Percentiles rank a stretch among this genome's conserved stretches.
Conservation (phyloP, 305 asterid genomes). For the Solanum hybrid region DNA sequence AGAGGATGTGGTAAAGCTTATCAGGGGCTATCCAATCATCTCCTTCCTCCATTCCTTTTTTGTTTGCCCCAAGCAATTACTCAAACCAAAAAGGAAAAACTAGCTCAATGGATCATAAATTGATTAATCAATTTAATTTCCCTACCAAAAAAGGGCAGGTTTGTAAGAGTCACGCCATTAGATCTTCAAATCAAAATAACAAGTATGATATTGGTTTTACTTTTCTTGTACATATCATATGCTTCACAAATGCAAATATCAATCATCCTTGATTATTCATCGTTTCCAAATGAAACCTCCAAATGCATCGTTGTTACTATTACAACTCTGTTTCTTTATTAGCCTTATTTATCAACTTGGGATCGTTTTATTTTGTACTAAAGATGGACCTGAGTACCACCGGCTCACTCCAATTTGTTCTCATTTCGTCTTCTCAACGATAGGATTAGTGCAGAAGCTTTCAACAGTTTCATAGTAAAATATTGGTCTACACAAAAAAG, state of each 20-base stretch:
- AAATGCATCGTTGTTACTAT: background rate
- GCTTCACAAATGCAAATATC: background rate
- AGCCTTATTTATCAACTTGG: background rate
- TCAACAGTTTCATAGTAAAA: background rate
- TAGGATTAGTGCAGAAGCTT: background rate
- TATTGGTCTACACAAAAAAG: background rate
- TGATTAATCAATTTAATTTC: too few relatives aligned
- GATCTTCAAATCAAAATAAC: background rate
- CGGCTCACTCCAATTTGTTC: background rate
- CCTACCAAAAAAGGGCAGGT: background rate
- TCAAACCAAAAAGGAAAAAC: background rate
- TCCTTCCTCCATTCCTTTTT: conserved; percentile 46
- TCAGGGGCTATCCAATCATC: conserved; percentile 80
- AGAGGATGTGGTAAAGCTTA: conserved; percentile 58
- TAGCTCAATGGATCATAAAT: too few relatives aligned
- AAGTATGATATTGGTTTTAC: background rate
- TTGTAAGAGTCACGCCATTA: background rate
- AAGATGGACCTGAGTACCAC: background rate
- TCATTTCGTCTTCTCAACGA: background rate
- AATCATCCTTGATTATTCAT: background rate
- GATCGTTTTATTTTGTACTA: background rate
- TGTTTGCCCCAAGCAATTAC: background rate
- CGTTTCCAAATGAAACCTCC: background rate
- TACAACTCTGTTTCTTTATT: background rate
- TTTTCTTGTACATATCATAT: background rate